Evolutionary conservation across 2,329 filamentous ascomycete species (phyloP).

Genomic region (Bipolaris gigantea): DNA sequence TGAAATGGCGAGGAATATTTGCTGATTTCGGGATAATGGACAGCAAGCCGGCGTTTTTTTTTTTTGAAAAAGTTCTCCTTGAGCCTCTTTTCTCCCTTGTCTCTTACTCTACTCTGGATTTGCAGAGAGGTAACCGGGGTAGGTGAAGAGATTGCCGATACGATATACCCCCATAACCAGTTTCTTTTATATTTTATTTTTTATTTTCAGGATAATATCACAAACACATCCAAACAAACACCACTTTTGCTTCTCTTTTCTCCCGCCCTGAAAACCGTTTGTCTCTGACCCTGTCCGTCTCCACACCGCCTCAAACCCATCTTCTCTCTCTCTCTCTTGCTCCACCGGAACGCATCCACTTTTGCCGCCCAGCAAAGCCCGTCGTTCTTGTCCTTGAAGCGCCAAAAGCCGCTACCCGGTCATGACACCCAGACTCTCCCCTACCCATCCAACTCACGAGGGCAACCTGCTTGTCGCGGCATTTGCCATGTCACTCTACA

Average conservation of each 20-base stretch:
- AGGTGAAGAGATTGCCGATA: conserved; percentile 9
- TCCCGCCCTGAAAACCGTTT: no score
- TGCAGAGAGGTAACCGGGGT: background rate
- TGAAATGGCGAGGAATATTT: background rate
- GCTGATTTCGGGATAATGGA: conserved; percentile 21
- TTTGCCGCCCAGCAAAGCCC: no score
- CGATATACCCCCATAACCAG: conserved; percentile 23
- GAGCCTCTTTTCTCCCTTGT: background rate
- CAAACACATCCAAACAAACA: background rate
- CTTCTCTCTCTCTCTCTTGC: no score
- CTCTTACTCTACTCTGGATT: background rate
- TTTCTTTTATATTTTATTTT: background rate
- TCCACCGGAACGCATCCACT: no score
- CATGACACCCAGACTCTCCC: no score
- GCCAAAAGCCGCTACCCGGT: no score
- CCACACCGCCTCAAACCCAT: no score
- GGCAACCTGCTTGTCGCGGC: no score
- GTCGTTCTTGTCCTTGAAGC: no score
- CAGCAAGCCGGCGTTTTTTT: conserved; percentile 24
- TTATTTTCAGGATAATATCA: conserved; percentile 11
- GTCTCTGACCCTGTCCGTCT: no score
- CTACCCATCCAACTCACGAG: no score
- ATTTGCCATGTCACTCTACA: no score
- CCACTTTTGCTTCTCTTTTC: background rate
- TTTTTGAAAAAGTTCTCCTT: background rate